phyloP scores from a whole-genome alignment of 139 green algal species.

The Coelastrella sp. region DNA sequence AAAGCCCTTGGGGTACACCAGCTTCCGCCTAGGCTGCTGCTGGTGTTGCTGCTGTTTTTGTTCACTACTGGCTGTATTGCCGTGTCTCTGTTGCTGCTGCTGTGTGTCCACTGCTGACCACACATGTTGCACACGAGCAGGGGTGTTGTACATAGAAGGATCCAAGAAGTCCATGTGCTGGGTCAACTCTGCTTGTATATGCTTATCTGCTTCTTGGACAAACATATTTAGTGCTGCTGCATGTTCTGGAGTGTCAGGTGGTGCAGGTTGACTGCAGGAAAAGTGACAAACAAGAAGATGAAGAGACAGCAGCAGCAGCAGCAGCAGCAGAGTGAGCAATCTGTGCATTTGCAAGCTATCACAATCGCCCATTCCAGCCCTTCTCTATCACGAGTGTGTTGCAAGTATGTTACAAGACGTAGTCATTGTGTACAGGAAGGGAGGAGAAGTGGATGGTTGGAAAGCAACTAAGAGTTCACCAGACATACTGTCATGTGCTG shows the following conservation, averaged over 20 bases:
- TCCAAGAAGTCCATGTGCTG: too few relatives aligned
- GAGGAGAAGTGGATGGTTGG: too few relatives aligned
- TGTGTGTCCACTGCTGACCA: background rate
- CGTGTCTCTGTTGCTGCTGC: background rate
- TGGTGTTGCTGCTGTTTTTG: constrained; percentile 2
- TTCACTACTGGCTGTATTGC: background rate
- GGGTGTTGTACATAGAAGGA: background rate
- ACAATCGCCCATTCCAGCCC: too few relatives aligned
- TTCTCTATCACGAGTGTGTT: too few relatives aligned
- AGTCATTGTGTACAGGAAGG: too few relatives aligned
- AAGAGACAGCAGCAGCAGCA: background rate
- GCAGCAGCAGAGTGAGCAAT: too few relatives aligned
- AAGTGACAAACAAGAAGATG: background rate
- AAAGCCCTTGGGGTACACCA: background rate
- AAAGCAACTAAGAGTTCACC: too few relatives aligned
- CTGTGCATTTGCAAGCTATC: too few relatives aligned
- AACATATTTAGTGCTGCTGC: constrained; percentile 25
- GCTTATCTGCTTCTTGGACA: background rate
- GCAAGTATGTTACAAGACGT: too few relatives aligned
- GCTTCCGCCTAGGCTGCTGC: background rate
- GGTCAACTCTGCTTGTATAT: background rate
- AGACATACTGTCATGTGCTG: too few relatives aligned
- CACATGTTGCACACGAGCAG: background rate
- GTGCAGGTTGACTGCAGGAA: constrained; percentile 4
- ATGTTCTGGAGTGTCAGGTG: constrained; percentile 20